These are phyloP conservation scores for Pleurotus djamor DNA, from an alignment of 768 basidiomycete species.

Conservation along the genomic window DNA sequence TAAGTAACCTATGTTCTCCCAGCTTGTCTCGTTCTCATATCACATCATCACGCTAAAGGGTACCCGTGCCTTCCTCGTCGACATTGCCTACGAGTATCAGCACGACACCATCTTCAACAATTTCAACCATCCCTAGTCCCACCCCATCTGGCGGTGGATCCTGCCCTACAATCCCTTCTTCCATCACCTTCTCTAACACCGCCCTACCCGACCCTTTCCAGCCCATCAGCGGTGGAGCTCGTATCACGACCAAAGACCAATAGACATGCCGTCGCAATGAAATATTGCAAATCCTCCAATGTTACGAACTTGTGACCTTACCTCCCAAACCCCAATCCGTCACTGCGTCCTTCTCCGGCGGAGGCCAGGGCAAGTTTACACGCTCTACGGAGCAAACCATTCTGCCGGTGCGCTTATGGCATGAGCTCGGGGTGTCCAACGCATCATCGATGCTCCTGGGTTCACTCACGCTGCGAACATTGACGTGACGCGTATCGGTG, in stretches of 20 bases:
- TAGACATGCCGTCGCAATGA: conserved; percentile 54
- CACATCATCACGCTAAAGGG: neutral
- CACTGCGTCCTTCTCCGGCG: conserved; percentile 39
- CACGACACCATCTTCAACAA: conserved; percentile 15
- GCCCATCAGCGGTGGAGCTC: conserved; percentile 37
- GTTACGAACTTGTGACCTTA: conserved; percentile 51
- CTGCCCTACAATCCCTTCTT: neutral
- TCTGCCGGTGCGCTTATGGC: conserved; percentile 55
- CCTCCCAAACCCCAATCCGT: conserved; percentile 45
- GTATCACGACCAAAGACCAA: conserved; percentile 39
- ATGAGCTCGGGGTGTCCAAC: conserved; percentile 61
- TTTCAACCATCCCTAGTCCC: conserved; percentile 12
- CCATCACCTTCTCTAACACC: neutral
- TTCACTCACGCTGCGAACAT: conserved; percentile 42
- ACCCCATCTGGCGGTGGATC: conserved; percentile 3
- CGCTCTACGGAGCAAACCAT: conserved; percentile 42
- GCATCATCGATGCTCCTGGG: conserved; percentile 59
- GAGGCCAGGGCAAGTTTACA: conserved; percentile 52
- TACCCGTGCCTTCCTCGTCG: neutral
- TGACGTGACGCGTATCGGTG: conserved; percentile 45
- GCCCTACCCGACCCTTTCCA: conserved; percentile 42
- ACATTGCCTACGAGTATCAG: conserved; percentile 9
- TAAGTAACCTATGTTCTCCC: neutral
- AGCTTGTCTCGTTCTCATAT: neutral
- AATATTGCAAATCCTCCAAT: conserved; percentile 46